Base-by-base conservation (phyloP, 352 stramenopile species). In the Phytophthora litchii region DNA sequence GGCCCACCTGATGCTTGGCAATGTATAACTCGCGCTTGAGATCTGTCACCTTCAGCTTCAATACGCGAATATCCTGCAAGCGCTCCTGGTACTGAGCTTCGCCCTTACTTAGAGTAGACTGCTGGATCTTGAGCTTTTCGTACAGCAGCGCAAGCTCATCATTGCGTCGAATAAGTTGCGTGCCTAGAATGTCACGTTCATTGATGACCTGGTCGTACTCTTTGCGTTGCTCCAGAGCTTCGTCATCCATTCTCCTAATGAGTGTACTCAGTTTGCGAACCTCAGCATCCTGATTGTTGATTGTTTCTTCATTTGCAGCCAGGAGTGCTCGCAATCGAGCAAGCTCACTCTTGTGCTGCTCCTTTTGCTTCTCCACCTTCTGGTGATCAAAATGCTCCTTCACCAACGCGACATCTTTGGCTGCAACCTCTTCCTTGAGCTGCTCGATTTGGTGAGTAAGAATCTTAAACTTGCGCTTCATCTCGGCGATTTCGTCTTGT, bases 401-500 rank as follows among this genome's bases (percentile, higher is more conserved):
- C 9, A 98, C 90, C 7, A 99, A 74, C 20, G 91, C 92, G 20
- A 97, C 80, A 63, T 99, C 96, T 77, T 98, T 98, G 8, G 89
- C 92, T 7, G 78, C 83, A 34, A 98, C 94, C 56, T 98, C 95
- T 57, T 98, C 95, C 72, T 98, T 98, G 27, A 98, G 84, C 67
- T 98, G 93, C 71, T 98, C 92, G 47, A 99, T 94, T 59, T 98
- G 90, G 72, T 98, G 91, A 42, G 86, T 97, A 66, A 98, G 91
- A 71, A 98, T 98, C 70, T 98, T 98, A 74, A 98, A 97, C 67
- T 98, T 98, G 66, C 93, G 85, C 65, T 98, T 98, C 84, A 99
- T 96, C 65, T 98, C 90, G 7, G 83, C 84, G 38, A 99, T 98
- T 67, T 98, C 95, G 67, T 98, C 93, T 60, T 98, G 92, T 17